Conservation (phyloP, 306 rosid genomes). For the Malus orientalis region DNA sequence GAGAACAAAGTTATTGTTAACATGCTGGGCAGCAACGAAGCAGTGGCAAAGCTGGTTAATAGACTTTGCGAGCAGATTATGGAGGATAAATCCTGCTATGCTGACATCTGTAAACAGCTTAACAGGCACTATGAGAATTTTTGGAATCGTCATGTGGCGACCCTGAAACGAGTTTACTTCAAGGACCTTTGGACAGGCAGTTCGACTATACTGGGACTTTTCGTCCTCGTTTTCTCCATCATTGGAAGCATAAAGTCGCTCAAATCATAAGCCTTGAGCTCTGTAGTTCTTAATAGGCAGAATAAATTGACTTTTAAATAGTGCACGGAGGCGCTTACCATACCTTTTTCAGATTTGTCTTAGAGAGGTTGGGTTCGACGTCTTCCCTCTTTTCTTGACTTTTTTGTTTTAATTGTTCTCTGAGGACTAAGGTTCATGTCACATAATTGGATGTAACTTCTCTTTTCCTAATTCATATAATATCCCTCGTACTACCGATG, state of each 20-base stretch:
- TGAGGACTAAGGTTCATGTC: no score
- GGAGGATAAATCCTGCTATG: constrained; percentile 19
- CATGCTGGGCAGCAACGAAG: constrained; percentile 38
- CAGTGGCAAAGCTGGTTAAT: constrained; percentile 32
- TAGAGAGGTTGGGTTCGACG: no score
- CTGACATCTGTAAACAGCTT: neutral
- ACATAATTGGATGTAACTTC: no score
- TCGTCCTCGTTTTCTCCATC: constrained; percentile 22
- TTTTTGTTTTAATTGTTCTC: no score
- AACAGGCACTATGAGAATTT: constrained; percentile 28
- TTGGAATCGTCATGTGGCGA: constrained; percentile 38
- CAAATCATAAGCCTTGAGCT: neutral
- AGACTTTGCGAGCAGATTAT: constrained; percentile 34
- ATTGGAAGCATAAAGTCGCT: neutral
- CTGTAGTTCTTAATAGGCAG: no score
- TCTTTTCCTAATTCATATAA: no score
- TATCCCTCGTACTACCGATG: no score
- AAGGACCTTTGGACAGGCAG: constrained; percentile 58
- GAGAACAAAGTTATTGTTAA: constrained; percentile 32
- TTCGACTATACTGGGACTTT: constrained; percentile 45
- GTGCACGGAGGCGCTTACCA: no score
- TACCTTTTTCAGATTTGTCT: no score
- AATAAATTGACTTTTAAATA: no score
- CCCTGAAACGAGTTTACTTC: constrained; percentile 39
- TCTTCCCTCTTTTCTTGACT: no score